Percentiles rank a stretch among this genome's conserved stretches.
Conservation (phyloP, 192 early-diverging fungal species). For the Coemansia sp. region DNA sequence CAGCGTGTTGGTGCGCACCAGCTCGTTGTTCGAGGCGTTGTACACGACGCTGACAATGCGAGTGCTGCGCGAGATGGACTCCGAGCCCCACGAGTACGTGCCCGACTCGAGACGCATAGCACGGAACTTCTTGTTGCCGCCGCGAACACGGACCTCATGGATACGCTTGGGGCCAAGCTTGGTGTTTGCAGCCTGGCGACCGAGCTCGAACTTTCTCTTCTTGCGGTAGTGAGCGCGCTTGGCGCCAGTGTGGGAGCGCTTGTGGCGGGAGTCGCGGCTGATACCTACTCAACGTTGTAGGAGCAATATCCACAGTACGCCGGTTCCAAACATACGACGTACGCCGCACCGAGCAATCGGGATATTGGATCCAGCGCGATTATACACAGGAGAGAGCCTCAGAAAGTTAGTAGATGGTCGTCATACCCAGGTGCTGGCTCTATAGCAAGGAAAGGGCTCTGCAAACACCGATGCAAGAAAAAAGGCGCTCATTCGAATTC, state of each 20-base stretch:
- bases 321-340: too few relatives aligned
- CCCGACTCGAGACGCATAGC: conserved; percentile 95
- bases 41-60: conserved; percentile 94
- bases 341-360: too few relatives aligned
- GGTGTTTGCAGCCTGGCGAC: conserved; percentile 97
- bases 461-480: too few relatives aligned
- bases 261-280: conserved; percentile 99
- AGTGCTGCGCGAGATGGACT: conserved; percentile 91
- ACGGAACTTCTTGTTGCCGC: conserved; percentile 98
- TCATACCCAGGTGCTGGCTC: too few relatives aligned
- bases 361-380: too few relatives aligned
- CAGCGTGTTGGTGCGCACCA: conserved; percentile 99
- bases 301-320: too few relatives aligned
- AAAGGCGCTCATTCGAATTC: too few relatives aligned
- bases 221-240: conserved; percentile 99
- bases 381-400: too few relatives aligned
- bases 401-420: too few relatives aligned
- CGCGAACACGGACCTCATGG: conserved; percentile 93
- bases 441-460: too few relatives aligned
- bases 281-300: conserved; percentile 71
- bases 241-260: conserved; percentile 95
- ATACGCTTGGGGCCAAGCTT: conserved; percentile 96
- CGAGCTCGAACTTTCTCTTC: conserved; percentile 99
- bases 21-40: conserved; percentile 99
- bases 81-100: conserved; percentile 98